Evolutionary conservation across 768 basidiomycete genomes (phyloP), one percentile per base, ranked within the genome.

Genomic region (Serendipita indica): DNA sequence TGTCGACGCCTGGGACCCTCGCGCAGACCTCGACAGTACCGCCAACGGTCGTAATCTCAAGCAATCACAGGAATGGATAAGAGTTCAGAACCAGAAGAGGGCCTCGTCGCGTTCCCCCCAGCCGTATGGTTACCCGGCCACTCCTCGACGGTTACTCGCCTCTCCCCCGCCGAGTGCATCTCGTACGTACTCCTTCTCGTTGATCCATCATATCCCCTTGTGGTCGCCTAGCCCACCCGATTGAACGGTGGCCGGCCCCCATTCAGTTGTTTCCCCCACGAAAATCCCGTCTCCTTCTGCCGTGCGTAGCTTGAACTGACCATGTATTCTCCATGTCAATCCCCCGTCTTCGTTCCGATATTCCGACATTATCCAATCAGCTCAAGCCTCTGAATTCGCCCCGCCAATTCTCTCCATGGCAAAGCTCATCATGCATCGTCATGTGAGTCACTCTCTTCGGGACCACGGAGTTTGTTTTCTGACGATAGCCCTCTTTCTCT

Each of bases 361-460:
- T 20, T 54, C 16, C 32, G 22, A 6, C 49, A 6, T 20, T n/a
- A 4, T 32, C 20, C 20, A 20, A 54, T 27, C 30, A 54, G 49
- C 49, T 16, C 49, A 54, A 54, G 20, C 49, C 16, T 28, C 20
- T n/a, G 30, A 33, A 20, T 54, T 54, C n/a, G n/a, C 49, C 20
- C 49, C 49, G 12, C 49, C 49, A 3, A 54, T 54, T 18, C 49
- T 54, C 49, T 54, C 49, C 49, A 54, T 54, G 49, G 49, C 49
- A 54, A 54, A 54, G 30, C 22, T 54, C 16, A 54, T 54, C 49
- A 54, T 54, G 49, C 22, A 54, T 54, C 49, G 49, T 54, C 49
- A 54, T 27, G 49, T 54, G 22, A 54, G 49, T 10, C 1, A 16
- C 30, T 28, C 35, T 18, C 12, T 39, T 13, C 35, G 35, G 18